These are phyloP conservation scores for Pterulicium gracile DNA, from an alignment of 1,284 basidiomycete genomes.

Conservation along the genomic window DNA sequence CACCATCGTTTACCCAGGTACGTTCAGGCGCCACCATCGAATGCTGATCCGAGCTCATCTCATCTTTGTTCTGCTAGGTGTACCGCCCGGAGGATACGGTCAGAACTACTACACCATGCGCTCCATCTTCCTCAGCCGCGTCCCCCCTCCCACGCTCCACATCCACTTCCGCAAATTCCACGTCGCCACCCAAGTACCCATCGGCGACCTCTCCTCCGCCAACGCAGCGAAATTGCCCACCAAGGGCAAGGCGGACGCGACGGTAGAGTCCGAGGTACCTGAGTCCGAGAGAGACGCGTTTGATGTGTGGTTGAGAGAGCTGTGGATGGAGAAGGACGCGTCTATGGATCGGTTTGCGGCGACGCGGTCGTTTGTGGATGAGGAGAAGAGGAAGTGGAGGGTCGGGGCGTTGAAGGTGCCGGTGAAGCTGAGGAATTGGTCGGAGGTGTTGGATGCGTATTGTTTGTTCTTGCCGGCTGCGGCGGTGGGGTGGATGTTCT, in stretches of 20 bases:
- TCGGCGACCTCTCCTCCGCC: conserved; percentile 39
- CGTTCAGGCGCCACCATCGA: too few species aligned
- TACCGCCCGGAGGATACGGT: conserved; percentile 62
- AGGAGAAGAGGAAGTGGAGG: too few species aligned
- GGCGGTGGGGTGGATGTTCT: conserved; percentile 6
- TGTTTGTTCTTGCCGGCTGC: conserved; percentile 57
- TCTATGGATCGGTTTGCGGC: conserved; percentile 57
- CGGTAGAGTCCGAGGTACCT: conserved; percentile 50
- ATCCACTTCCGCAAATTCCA: conserved; percentile 77
- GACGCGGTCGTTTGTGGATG: conserved; percentile 26
- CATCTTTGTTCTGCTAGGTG: conserved; percentile 30
- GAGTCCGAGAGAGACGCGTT: conserved; percentile 63
- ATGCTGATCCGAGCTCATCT: too few species aligned
- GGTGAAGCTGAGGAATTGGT: conserved; percentile 35
- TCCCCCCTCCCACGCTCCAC: conserved; percentile 80
- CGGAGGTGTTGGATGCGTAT: conserved; percentile 56
- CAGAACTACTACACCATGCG: conserved; percentile 83
- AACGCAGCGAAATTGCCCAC: conserved; percentile 22
- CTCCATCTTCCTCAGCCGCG: conserved; percentile 77
- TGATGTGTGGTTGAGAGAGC: conserved; percentile 70
- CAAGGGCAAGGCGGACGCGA: conserved; percentile 14
- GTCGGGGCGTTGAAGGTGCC: conserved; percentile 39
- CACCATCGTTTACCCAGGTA: conserved; percentile 85
- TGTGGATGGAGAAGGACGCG: conserved; percentile 82
- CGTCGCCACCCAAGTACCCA: conserved; percentile 53